A percentile compares a stretch with the other conserved stretches of the same genome.
Evolutionary conservation across 768 basidiomycete genomes (phyloP).

Genomic region (Russula ochroleuca): DNA sequence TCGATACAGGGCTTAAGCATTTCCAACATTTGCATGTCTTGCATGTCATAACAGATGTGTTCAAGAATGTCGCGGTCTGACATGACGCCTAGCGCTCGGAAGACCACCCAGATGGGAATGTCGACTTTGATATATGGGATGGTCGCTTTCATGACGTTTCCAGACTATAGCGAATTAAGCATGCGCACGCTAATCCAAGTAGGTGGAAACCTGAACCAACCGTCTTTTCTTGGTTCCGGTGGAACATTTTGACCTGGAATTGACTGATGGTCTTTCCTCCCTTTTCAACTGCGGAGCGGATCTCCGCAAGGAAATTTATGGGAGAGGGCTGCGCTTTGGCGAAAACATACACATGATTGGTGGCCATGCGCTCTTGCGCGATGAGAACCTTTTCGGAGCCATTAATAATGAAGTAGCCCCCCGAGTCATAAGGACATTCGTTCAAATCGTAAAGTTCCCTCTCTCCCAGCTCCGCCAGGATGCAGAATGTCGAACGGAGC

Average conservation of each 20-base stretch:
- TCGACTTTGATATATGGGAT: constrained; percentile 98
- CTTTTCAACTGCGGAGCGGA: constrained; percentile 95
- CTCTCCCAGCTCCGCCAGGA: constrained; percentile 74
- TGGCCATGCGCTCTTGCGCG: constrained; percentile 99
- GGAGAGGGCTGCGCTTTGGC: constrained; percentile 96
- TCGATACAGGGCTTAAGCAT: constrained; percentile 99
- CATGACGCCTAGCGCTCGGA: constrained; percentile 94
- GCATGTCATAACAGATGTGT: constrained; percentile 97
- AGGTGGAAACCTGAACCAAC: constrained; percentile 44
- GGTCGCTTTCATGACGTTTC: constrained; percentile 93
- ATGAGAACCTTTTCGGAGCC: constrained; percentile 99
- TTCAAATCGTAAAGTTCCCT: constrained; percentile 85
- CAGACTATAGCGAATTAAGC: constrained; percentile 46
- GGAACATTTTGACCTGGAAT: constrained; percentile 97
- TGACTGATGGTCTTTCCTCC: constrained; percentile 97
- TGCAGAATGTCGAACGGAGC: constrained; percentile 94
- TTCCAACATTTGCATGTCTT: constrained; percentile 93
- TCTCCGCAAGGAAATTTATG: constrained; percentile 93
- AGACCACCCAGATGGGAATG: constrained; percentile 98
- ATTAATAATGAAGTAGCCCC: constrained; percentile 99
- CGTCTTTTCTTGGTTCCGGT: constrained; percentile 81
- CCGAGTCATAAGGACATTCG: constrained; percentile 98
- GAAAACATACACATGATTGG: constrained; percentile 98
- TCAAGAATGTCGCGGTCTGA: constrained; percentile 97
- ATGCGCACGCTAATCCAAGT: constrained; percentile 19